Evolutionary conservation across 805 yeast genomes (phyloP), one percentile per base, ranked within the genome.

Genomic region (Torulaspora franciscae): DNA sequence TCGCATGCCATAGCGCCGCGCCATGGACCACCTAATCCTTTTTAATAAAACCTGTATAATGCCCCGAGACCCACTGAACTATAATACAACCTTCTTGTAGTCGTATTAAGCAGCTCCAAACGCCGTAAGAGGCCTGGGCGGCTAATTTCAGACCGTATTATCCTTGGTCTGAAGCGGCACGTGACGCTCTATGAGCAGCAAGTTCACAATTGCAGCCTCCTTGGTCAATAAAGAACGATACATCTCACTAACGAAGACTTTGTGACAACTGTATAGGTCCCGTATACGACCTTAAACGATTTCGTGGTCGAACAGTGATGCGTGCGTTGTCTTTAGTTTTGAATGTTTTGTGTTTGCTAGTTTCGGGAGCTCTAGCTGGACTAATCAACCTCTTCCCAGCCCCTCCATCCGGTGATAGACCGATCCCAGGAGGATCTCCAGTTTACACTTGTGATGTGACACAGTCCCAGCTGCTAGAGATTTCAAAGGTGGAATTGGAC

Each of bases 351-450:
- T 23, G 43, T 24, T 36, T 39, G 22, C 40, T 44, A 9, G 36
- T 44, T 13, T 24, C 43, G 7, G 37, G 45, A 10, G 45, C 40
- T 7, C 9, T 36, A 14, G 50, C 44, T 23, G 48, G 50, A 7
- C 33, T 47, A 13, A 45, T 47, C 7, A 41, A 37, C n/a, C 36
- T 47, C 39, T 45, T 54, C 38, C 59, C 61, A 3, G 52, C 43
- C 34, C 52, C 40, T 6, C 50, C 41, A 35, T 26, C 54, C 19
- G 50, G 45, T 5, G 54, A 49, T 32, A 76, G 75, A 55, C 95
- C 95, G 6, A 80, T 91, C 32, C 95, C 95, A 1, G 99, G 99
- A 5, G 87, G 79, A 51, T 84, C 96, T 1, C 98, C 98, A 13
- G 73, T 93, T 27, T 69, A 74, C 45, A 74, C 79, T 44, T 91